These are phyloP conservation scores for Erythrophleum fordii DNA, from an alignment of 306 rosid species.

Conservation along the genomic window DNA sequence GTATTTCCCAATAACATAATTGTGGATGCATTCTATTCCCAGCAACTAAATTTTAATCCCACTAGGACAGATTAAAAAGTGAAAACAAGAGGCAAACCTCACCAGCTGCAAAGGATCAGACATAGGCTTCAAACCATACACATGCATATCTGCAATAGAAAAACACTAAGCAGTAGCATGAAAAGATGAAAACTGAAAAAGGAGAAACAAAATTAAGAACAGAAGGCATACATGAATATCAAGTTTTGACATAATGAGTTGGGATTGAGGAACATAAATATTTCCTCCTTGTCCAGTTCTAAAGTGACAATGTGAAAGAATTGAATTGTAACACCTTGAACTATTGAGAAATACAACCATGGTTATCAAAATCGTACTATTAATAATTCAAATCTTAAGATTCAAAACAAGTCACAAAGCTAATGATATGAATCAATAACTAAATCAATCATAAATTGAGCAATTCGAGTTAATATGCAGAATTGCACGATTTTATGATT, in stretches of 20 bases:
- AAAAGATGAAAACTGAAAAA: neutral
- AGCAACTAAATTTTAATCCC: conserved; percentile 19
- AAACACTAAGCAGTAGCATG: conserved; percentile 27
- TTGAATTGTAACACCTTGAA: neutral
- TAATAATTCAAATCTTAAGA: no score
- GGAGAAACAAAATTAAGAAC: neutral
- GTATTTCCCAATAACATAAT: conserved; percentile 6
- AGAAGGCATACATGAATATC: neutral
- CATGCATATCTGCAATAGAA: conserved; percentile 52
- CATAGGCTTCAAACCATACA: conserved; percentile 57
- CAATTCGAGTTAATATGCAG: no score
- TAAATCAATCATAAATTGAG: no score
- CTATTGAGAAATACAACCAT: neutral
- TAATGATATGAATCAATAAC: no score
- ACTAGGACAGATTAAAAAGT: conserved; percentile 1
- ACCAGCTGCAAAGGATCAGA: conserved; percentile 88
- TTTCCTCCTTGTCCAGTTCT: neutral
- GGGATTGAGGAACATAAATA: neutral
- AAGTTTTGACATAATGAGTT: neutral
- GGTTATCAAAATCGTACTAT: no score
- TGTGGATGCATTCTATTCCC: conserved; percentile 2
- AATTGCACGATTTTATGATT: no score
- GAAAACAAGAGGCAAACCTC: conserved; percentile 43
- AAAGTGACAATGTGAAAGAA: neutral
- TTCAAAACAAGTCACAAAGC: no score